Evolutionary conservation across 495 filamentous ascomycete species (phyloP).

Genomic region (Neurospora sp.): DNA sequence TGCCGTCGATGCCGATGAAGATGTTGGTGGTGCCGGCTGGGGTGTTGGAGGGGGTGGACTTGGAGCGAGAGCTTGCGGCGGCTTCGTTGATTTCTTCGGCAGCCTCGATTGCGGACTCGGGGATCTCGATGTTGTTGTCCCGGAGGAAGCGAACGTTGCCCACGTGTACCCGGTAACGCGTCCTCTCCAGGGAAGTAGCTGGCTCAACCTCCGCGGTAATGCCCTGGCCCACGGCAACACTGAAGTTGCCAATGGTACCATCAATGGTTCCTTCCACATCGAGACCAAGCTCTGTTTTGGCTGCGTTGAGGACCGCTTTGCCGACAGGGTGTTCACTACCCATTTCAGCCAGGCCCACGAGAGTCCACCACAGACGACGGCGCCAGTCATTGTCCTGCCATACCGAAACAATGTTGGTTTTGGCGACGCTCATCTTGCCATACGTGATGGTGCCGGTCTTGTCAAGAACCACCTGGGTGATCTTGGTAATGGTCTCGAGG

Average conservation of each 20-base stretch:
- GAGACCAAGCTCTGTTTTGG: slow-evolving; percentile 63
- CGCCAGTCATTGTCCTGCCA: slow-evolving; percentile 64
- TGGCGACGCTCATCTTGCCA: slow-evolving; percentile 86
- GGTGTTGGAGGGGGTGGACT: slow-evolving; percentile 17
- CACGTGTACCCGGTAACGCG: slow-evolving; percentile 66
- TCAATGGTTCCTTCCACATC: slow-evolving; percentile 64
- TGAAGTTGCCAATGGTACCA: slow-evolving; percentile 75
- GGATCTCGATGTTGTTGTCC: slow-evolving; percentile 56
- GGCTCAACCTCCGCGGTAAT: slow-evolving; percentile 77
- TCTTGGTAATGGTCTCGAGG: slow-evolving; percentile 82
- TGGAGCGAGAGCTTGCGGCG: slow-evolving; percentile 22
- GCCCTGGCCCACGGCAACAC: slow-evolving; percentile 74
- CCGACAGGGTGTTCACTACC: slow-evolving; percentile 93
- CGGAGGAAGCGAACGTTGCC: slow-evolving; percentile 72
- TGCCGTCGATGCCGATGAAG: slow-evolving; percentile 75
- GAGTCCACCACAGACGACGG: slow-evolving; percentile 79
- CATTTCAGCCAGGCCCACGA: slow-evolving; percentile 88
- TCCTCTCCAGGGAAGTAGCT: slow-evolving; percentile 48
- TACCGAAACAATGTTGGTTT: slow-evolving; percentile 49
- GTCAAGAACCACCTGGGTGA: slow-evolving; percentile 94
- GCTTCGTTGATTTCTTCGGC: slow-evolving; percentile 46
- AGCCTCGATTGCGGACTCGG: slow-evolving; percentile 45
- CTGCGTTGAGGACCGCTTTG: slow-evolving; percentile 64
- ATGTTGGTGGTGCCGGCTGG: slow-evolving; percentile 73
- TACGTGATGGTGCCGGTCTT: slow-evolving; percentile 96